phyloP scores from a whole-genome alignment of 164 flowering plant species.

The Chimonanthus praecox region DNA sequence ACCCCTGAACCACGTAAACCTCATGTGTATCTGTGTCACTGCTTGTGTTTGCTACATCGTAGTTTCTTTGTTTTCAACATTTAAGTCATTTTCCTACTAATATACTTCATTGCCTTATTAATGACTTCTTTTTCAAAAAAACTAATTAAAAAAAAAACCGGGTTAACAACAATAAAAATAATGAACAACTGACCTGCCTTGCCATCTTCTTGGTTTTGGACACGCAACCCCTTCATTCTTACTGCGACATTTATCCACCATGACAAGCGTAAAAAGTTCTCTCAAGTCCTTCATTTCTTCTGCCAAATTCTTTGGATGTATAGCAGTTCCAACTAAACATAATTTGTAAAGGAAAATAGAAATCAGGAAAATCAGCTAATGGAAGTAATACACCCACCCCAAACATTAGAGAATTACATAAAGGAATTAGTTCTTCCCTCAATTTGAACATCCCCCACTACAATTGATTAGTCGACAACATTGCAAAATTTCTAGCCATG shows the following conservation, averaged over 20 bases:
- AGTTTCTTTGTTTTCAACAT: not conserved
- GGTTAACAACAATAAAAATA: not conserved
- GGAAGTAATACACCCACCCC: not conserved
- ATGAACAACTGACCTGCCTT: conserved; percentile 13
- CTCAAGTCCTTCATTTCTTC: conserved; percentile 23
- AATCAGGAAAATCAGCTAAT: not conserved
- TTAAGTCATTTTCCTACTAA: not conserved
- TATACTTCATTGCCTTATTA: not conserved
- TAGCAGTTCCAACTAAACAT: conserved; percentile 9
- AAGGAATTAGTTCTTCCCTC: not conserved
- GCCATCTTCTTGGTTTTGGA: conserved; percentile 25
- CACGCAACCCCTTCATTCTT: conserved; percentile 22
- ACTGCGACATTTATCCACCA: conserved; percentile 26
- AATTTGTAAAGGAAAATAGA: not conserved
- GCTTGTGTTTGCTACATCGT: not conserved
- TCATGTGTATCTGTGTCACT: not conserved
- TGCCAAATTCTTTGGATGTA: conserved; percentile 12
- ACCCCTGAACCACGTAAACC: not conserved
- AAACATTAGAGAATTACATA: not conserved
- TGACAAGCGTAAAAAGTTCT: conserved; percentile 21
- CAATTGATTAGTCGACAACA: not conserved
- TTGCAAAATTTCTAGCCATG: not conserved
- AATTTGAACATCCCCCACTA: not conserved
- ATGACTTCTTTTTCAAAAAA: too few relatives aligned
- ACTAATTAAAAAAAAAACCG: too few relatives aligned